Base-by-base conservation (phyloP, 129 eudicot genomes). In the Dittrichia graveolens region DNA sequence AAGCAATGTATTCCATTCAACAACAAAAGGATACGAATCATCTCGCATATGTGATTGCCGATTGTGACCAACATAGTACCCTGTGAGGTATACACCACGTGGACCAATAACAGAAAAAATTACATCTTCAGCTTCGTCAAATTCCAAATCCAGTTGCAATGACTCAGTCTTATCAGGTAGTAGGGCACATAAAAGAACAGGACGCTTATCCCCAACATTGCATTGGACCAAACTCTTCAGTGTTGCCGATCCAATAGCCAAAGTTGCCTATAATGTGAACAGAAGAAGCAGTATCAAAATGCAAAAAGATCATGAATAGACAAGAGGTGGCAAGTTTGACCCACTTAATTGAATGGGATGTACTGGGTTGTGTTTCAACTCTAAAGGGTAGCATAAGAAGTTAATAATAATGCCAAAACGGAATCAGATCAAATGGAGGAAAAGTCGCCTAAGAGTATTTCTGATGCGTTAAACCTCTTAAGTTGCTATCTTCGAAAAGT, bases 41-140 rank as follows among this genome's bases (percentile, higher is more conserved):
- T 90, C 87, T 49, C 75, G 78, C 34, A 56, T 38, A 62, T 37
- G 64, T 6, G 80, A 65, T n/a, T 16, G 83, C 11, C 75, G 87
- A 43, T 57, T 61, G 67, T 49, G 69, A 71, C 76, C 77, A 54
- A 90, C 78, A 80, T 79, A 87, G 75, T 85, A 90, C 8, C 98
- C 98, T 37, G 95, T 82, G 48, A 93, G 96, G 68, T 87, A 81
- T 15, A 90, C 89, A 6, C 87, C 83, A 35, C 95, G 90, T 15
- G 98, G 92, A 81, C 98, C 98, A 75, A 93, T 65, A 55, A 90
- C 96, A 67, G 96, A 93, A 76, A 93, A 93, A 0, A 83, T 58
- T 6, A 93, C 95, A 78, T 85, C 92, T 34, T 93, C 95, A 5
- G 70, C 75, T 73, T 93, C 96, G 60, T 85, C 95, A 79, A 93